A percentile compares a stretch with the other conserved stretches of the same genome.
Conservation (phyloP, 2,329 filamentous ascomycete genomes). For the Verticillium dahliae region DNA sequence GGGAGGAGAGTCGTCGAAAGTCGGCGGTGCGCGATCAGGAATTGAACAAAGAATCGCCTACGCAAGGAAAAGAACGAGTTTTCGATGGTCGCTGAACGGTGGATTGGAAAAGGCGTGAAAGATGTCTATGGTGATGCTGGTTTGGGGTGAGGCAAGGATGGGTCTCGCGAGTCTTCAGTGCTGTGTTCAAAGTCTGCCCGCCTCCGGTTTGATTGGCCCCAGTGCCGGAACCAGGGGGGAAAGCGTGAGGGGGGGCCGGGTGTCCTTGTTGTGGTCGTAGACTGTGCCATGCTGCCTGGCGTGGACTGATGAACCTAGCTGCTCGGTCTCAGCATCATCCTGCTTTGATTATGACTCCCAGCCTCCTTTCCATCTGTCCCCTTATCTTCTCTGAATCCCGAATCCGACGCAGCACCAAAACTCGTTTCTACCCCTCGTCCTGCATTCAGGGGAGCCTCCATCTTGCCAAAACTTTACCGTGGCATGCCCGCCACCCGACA, state of each 20-base stretch:
- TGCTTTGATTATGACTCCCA: background rate
- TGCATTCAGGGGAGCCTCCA: background rate
- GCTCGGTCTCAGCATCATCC: background rate
- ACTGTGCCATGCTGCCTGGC: background rate
- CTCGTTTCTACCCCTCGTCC: background rate
- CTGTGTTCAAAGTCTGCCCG: constrained; percentile 27
- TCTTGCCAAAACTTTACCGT: background rate
- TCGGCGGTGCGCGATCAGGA: background rate
- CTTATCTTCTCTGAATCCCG: background rate
- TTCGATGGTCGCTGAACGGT: constrained; percentile 1
- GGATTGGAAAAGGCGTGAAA: constrained; percentile 5
- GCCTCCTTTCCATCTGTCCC: background rate
- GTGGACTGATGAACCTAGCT: background rate
- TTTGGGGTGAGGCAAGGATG: constrained; percentile 6
- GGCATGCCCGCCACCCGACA: background rate
- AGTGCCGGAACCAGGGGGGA: background rate
- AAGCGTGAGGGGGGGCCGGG: background rate
- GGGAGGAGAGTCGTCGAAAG: background rate
- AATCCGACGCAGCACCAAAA: background rate
- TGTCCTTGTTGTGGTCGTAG: background rate
- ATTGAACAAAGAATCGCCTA: constrained; percentile 12
- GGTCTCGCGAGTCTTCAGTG: background rate
- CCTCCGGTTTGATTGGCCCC: constrained; percentile 25
- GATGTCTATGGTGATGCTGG: constrained; percentile 7
- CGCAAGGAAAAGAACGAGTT: constrained; percentile 4